Percentiles rank a stretch among this genome's conserved stretches.
Conservation (phyloP, 768 basidiomycete species). For the Mycena metata region DNA sequence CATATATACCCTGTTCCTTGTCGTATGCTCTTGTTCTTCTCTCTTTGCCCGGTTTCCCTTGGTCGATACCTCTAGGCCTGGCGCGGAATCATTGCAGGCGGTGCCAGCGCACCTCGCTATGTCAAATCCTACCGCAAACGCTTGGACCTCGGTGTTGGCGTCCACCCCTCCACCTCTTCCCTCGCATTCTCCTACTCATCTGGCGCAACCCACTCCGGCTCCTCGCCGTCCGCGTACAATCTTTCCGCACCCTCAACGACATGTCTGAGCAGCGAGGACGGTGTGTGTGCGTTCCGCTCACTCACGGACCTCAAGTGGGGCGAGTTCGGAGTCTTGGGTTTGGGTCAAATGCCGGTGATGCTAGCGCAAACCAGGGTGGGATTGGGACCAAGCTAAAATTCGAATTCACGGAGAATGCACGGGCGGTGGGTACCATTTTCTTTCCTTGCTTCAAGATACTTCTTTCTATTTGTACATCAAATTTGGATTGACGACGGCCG, state of each 20-base stretch:
- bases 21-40: too few species aligned
- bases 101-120: slow-evolving; percentile 31
- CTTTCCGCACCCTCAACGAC: slow-evolving; percentile 45
- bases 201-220: background rate
- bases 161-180: slow-evolving; percentile 32
- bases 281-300: slow-evolving; percentile 80
- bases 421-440: slow-evolving; percentile 70
- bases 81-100: slow-evolving; percentile 29
- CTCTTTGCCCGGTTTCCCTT: too few species aligned
- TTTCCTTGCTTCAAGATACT: too few species aligned
- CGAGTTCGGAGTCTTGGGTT: slow-evolving; percentile 89
- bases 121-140: slow-evolving; percentile 45
- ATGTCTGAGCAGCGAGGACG: slow-evolving; percentile 53
- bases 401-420: slow-evolving; percentile 90
- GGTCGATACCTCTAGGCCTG: background rate
- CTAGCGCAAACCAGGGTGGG: slow-evolving; percentile 53
- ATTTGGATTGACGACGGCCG: too few species aligned
- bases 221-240: slow-evolving; percentile 44
- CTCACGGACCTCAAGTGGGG: slow-evolving; percentile 93
- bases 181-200: slow-evolving; percentile 13
- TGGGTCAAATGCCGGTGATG: slow-evolving; percentile 54
- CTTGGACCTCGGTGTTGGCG: slow-evolving; percentile 48
- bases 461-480: too few species aligned
- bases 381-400: slow-evolving; percentile 87
- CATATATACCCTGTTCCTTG: too few species aligned